Conservation (phyloP, 139 green algal species). For the Micractinium sp. region DNA sequence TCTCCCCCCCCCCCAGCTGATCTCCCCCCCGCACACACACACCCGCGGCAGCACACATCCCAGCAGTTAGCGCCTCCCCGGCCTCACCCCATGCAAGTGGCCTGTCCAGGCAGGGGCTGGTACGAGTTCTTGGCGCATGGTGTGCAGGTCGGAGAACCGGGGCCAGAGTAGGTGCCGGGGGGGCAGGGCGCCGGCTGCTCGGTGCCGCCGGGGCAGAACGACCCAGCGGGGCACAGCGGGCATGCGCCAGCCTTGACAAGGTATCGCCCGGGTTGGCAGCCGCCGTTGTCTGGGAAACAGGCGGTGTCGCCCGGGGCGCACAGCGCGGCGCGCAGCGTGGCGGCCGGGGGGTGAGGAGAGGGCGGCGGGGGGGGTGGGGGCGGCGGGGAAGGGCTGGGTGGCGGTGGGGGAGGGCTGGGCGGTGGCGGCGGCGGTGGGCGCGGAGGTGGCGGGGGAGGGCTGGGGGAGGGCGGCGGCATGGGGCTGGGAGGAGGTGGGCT, state of each 20-base stretch:
- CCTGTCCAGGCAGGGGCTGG: background rate
- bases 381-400: background rate
- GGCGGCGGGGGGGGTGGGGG: no score
- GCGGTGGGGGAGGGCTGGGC: no score
- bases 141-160: background rate
- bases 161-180: background rate
- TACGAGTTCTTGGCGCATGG: background rate
- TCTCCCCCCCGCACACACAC: no score
- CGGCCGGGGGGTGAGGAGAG: background rate
- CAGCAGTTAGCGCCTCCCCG: no score
- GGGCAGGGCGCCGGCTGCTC: background rate
- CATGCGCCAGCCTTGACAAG: background rate
- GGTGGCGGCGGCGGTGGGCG: no score
- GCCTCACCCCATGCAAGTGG: background rate
- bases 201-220: background rate
- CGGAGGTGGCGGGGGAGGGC: no score
- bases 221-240: background rate
- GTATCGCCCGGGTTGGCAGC: background rate
- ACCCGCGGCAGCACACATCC: no score
- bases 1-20: no score
- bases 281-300: background rate
- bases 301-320: background rate
- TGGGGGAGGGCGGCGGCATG: no score
- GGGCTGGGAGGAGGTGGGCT: background rate
- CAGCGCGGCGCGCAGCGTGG: background rate